Evolutionary conservation across 2,329 filamentous ascomycete species (phyloP).

Genomic region (Diplocarpon rosae): DNA sequence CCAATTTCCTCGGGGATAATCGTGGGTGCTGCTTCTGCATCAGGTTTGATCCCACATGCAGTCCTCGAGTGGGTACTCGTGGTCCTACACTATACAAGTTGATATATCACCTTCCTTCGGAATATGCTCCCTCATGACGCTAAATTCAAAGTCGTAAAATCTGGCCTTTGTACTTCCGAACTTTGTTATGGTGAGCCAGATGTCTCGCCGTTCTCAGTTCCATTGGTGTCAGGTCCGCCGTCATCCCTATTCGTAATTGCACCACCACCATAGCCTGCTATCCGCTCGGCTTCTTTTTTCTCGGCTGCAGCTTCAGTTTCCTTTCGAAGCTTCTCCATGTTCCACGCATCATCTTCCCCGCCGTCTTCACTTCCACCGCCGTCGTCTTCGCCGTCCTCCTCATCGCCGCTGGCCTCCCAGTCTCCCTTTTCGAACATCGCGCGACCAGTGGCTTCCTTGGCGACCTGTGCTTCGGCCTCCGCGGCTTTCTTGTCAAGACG

Average conservation of each 20-base stretch:
- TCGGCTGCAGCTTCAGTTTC: constrained; percentile 72
- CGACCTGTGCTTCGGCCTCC: constrained; percentile 78
- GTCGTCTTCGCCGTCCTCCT: constrained; percentile 35
- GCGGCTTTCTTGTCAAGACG: constrained; percentile 91
- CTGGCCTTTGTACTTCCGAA: background rate
- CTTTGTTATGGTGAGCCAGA: background rate
- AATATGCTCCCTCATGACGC: constrained; percentile 2
- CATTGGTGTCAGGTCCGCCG: constrained; percentile 2
- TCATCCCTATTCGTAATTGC: constrained; percentile 3
- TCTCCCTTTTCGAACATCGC: constrained; percentile 95
- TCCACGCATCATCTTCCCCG: constrained; percentile 48
- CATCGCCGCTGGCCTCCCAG: constrained; percentile 61
- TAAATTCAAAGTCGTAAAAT: constrained; percentile 8
- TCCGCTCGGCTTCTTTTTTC: constrained; percentile 66
- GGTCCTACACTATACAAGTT: background rate
- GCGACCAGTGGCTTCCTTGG: constrained; percentile 91
- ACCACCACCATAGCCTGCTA: constrained; percentile 24
- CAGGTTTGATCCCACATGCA: background rate
- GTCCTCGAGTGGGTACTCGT: background rate
- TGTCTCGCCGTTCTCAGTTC: constrained; percentile 1
- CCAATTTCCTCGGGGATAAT: no score
- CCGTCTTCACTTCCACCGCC: constrained; percentile 32
- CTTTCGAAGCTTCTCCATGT: constrained; percentile 67
- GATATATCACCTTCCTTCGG: background rate
- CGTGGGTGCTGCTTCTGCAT: no score